Evolutionary conservation across 192 early-diverging fungal species (phyloP).

Genomic region (Chytriomyces sp.): DNA sequence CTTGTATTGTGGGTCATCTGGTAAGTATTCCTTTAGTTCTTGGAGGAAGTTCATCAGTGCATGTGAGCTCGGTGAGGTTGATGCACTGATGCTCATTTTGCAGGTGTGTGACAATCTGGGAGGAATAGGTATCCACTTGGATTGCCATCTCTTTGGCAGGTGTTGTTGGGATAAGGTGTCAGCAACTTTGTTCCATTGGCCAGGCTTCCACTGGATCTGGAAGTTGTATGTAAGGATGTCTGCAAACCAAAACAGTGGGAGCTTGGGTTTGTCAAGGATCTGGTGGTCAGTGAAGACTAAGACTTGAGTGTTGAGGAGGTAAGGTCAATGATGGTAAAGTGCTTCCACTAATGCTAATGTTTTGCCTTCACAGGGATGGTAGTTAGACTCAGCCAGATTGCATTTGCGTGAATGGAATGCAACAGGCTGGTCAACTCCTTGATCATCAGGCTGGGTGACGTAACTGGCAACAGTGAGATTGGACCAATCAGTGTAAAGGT

Average conservation of each 20-base stretch:
- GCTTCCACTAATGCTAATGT: background rate
- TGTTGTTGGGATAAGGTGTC: background rate
- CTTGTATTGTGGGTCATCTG: background rate
- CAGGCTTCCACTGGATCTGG: slow-evolving; percentile 6
- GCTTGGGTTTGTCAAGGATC: slow-evolving; percentile 5
- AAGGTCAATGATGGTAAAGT: background rate
- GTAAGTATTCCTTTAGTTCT: no score
- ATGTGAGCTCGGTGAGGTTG: background rate
- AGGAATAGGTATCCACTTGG: background rate
- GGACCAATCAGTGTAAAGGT: no score
- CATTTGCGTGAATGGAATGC: no score
- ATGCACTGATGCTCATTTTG: background rate
- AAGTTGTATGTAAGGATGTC: slow-evolving; percentile 4
- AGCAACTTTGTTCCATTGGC: slow-evolving; percentile 1
- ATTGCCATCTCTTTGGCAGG: background rate
- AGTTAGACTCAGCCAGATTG: slow-evolving; percentile 1
- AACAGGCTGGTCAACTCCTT: slow-evolving; percentile 3
- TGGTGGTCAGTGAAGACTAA: slow-evolving; percentile 13
- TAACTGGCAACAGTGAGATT: no score
- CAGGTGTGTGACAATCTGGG: background rate
- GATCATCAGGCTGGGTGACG: no score
- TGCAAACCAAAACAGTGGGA: background rate
- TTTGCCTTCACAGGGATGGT: slow-evolving; percentile 6
- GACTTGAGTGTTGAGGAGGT: background rate
- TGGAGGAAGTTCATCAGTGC: slow-evolving; percentile 1